Evolutionary conservation across 1,139 yeast genomes (phyloP).

Genomic region (Protomyces inundatus): DNA sequence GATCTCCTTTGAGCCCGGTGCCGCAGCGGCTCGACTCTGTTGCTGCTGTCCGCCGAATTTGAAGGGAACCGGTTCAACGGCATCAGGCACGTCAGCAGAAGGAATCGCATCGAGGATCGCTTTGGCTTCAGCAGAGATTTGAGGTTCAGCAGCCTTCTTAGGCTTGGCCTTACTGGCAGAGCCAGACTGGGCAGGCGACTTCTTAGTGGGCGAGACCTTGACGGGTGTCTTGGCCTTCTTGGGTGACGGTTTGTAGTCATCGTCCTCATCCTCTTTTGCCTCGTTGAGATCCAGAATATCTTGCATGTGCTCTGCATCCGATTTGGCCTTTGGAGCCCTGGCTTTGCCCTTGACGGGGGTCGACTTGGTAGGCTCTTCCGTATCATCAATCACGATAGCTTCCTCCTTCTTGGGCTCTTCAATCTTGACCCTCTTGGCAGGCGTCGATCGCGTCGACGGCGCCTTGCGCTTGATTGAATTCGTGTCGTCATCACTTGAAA

Average conservation of each 20-base stretch:
- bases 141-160: neutral
- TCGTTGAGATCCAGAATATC: neutral
- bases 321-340: neutral
- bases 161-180: neutral
- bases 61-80: conserved; percentile 49
- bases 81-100: conserved; percentile 60
- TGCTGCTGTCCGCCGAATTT: conserved; percentile 52
- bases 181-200: neutral
- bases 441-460: conserved; percentile 12
- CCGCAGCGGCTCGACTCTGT: conserved; percentile 40
- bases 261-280: conserved; percentile 35
- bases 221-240: conserved; percentile 24
- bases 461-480: neutral
- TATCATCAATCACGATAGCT: conserved; percentile 18
- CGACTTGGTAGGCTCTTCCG: neutral
- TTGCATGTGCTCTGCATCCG: neutral
- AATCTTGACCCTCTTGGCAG: conserved; percentile 25
- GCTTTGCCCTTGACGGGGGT: neutral
- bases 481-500: neutral
- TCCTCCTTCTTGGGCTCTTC: neutral
- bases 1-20: conserved; percentile 31
- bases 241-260: conserved; percentile 31
- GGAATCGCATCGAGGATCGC: conserved; percentile 54
- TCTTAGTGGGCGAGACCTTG: neutral
- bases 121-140: conserved; percentile 46